These are phyloP conservation scores for Talaromyces sp. DNA, from an alignment of 2,329 filamentous ascomycete genomes.

Conservation along the genomic window DNA sequence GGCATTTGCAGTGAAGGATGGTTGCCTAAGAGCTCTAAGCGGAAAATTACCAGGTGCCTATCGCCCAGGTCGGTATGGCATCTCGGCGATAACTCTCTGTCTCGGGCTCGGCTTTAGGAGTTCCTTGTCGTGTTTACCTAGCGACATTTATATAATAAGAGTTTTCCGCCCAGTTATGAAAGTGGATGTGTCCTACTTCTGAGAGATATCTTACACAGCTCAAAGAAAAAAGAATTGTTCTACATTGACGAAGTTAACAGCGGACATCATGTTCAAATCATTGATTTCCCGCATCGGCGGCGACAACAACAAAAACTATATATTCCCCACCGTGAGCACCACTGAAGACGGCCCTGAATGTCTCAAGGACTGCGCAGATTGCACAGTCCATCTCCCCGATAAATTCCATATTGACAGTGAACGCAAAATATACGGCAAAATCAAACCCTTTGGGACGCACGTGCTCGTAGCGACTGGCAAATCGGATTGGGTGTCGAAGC, in stretches of 20 bases:
- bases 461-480: slow-evolving; percentile 38
- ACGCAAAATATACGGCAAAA: slow-evolving; percentile 33
- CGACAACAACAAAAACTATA: slow-evolving; percentile 23
- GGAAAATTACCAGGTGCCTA: neutral
- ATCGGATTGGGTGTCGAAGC: slow-evolving; percentile 37
- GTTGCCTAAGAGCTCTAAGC: neutral
- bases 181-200: neutral
- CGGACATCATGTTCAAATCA: slow-evolving; percentile 28
- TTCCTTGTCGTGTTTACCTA: neutral
- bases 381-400: slow-evolving; percentile 33
- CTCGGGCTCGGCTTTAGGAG: neutral
- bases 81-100: neutral
- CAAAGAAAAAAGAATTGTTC: neutral
- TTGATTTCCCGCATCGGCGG: slow-evolving; percentile 28
- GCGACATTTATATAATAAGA: neutral
- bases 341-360: slow-evolving; percentile 35
- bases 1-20: too few relatives aligned
- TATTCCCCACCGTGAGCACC: slow-evolving; percentile 37
- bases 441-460: slow-evolving; percentile 36
- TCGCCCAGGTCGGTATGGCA: neutral
- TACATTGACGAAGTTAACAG: too few relatives aligned
- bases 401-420: slow-evolving; percentile 35
- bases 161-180: too few relatives aligned
- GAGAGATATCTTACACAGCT: neutral
- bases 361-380: slow-evolving; percentile 35